Conservation (phyloP, 2,329 filamentous ascomycete species). For the Septoria petroselini region DNA sequence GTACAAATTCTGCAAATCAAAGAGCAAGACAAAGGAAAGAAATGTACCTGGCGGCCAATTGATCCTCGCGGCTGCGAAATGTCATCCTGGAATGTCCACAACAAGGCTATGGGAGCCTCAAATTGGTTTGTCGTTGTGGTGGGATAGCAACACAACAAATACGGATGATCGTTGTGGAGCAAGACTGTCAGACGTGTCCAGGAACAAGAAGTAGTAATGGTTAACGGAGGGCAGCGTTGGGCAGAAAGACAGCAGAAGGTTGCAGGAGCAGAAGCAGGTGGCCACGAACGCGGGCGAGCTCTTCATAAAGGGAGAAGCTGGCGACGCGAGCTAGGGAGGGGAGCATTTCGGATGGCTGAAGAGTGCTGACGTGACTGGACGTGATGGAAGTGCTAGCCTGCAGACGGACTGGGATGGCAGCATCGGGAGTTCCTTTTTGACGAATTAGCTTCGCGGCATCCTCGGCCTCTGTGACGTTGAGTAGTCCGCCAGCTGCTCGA, state of each 20-base stretch:
- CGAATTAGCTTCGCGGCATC: slow-evolving; percentile 3
- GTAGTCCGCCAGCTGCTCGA: slow-evolving; percentile 7
- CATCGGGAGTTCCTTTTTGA: not conserved
- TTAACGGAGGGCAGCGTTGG: slow-evolving; percentile 19
- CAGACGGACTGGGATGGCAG: slow-evolving; percentile 6
- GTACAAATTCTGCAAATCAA: slow-evolving; percentile 23
- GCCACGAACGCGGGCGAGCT: slow-evolving; percentile 6
- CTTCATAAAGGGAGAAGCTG: slow-evolving; percentile 15
- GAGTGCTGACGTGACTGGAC: slow-evolving; percentile 11
- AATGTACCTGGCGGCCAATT: slow-evolving; percentile 40
- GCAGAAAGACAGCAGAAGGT: slow-evolving; percentile 24
- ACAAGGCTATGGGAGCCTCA: slow-evolving; percentile 29
- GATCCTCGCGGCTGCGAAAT: slow-evolving; percentile 39
- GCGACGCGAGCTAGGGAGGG: slow-evolving; percentile 9
- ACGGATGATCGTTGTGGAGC: slow-evolving; percentile 9
- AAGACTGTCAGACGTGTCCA: slow-evolving; percentile 2
- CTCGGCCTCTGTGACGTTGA: not conserved
- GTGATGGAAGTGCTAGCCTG: slow-evolving; percentile 3
- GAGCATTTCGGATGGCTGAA: slow-evolving; percentile 10
- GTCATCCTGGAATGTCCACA: slow-evolving; percentile 37
- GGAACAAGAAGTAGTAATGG: slow-evolving; percentile 14
- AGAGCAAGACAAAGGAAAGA: slow-evolving; percentile 28
- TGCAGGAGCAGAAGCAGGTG: slow-evolving; percentile 8
- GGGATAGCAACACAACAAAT: slow-evolving; percentile 10
- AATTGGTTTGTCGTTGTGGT: slow-evolving; percentile 6